Evolutionary conservation across 2,329 filamentous ascomycete genomes (phyloP).

Genomic region (Fusarium sp.): DNA sequence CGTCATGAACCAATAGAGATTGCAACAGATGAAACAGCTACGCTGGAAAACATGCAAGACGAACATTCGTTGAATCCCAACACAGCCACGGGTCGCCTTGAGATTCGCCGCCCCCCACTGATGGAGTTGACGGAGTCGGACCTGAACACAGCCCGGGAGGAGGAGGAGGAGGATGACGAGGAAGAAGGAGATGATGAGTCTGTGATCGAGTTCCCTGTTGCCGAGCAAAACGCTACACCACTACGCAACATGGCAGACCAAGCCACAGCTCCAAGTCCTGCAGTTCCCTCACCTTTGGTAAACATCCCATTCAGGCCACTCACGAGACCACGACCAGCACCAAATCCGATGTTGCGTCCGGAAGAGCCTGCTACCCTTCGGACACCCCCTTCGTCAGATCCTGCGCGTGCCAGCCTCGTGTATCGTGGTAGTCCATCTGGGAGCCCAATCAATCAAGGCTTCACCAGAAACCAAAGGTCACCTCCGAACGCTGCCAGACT

Average conservation of each 20-base stretch:
- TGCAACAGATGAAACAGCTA: constrained; percentile 49
- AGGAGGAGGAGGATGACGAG: constrained; percentile 36
- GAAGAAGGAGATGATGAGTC: constrained; percentile 5
- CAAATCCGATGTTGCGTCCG: not conserved
- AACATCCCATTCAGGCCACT: constrained; percentile 19
- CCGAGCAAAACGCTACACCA: constrained; percentile 7
- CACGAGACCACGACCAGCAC: constrained; percentile 4
- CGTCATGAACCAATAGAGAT: constrained; percentile 45
- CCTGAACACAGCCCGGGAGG: constrained; percentile 31
- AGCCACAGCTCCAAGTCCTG: constrained; percentile 7
- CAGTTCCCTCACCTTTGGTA: not conserved
- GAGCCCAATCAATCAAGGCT: not conserved
- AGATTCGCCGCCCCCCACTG: constrained; percentile 32
- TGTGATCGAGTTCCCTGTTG: not conserved
- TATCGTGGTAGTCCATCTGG: not conserved
- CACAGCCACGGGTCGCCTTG: constrained; percentile 6
- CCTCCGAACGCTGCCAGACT: constrained; percentile 3
- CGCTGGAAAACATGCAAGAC: constrained; percentile 22
- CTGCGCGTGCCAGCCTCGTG: constrained; percentile 9
- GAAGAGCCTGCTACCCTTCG: constrained; percentile 13
- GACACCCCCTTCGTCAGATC: constrained; percentile 43
- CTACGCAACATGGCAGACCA: constrained; percentile 3
- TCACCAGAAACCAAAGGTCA: constrained; percentile 6
- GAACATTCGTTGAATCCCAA: constrained; percentile 10
- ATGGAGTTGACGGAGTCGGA: constrained; percentile 37